A percentile compares a stretch with the other conserved stretches of the same genome.
These are phyloP conservation scores for Malassezia globosa DNA, from an alignment of 1,284 basidiomycete genomes.

Conservation along the genomic window DNA sequence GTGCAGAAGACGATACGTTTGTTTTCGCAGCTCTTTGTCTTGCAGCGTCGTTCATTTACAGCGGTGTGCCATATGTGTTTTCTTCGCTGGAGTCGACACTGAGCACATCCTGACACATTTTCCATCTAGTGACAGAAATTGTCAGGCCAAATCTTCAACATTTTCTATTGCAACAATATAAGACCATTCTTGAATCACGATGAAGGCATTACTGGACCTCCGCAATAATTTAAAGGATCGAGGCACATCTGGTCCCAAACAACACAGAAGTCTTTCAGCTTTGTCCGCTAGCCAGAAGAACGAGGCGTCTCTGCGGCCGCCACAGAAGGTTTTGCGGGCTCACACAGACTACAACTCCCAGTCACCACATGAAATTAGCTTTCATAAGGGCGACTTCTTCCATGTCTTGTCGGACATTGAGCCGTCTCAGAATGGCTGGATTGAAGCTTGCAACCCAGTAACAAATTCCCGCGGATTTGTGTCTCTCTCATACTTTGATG, in stretches of 20 bases:
- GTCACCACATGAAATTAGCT: conserved; percentile 76
- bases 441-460: conserved; percentile 59
- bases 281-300: conserved; percentile 19
- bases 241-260: not conserved
- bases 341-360: conserved; percentile 60
- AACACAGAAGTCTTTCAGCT: conserved; percentile 26
- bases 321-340: conserved; percentile 90
- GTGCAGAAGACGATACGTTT: too few species aligned
- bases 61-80: too few species aligned
- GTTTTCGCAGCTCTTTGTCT: too few species aligned
- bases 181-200: conserved; percentile 3
- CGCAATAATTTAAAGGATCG: conserved; percentile 38
- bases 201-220: conserved; percentile 44
- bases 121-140: too few species aligned
- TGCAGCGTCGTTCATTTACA: too few species aligned
- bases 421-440: conserved; percentile 49
- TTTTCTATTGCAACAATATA: too few species aligned
- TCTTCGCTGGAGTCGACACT: too few species aligned
- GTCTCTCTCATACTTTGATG: conserved; percentile 68
- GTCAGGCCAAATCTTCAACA: too few species aligned
- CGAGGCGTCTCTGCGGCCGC: conserved; percentile 52
- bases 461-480: conserved; percentile 83
- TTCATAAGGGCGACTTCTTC: conserved; percentile 92
- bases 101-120: too few species aligned
- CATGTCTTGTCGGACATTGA: conserved; percentile 69